These are phyloP conservation scores for Rhizopogon vulgaris DNA, from an alignment of 768 basidiomycete genomes.

Conservation along the genomic window DNA sequence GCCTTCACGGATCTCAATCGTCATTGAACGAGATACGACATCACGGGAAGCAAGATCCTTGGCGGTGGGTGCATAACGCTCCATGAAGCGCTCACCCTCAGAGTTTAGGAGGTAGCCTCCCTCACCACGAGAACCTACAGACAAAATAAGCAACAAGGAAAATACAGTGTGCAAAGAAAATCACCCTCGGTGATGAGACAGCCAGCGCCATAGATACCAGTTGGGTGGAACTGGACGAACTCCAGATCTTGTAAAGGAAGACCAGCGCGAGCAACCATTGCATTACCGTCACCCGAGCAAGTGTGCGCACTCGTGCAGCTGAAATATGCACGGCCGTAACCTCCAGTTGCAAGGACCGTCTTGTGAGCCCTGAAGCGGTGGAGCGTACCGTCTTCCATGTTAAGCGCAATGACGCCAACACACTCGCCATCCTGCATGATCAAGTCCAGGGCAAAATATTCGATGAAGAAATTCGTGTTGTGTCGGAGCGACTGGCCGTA, in stretches of 20 bases:
- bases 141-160: neutral
- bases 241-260: conserved; percentile 95
- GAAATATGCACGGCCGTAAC: conserved; percentile 97
- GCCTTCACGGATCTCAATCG: conserved; percentile 96
- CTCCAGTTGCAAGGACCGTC: conserved; percentile 97
- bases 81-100: conserved; percentile 99
- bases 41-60: conserved; percentile 99
- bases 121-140: conserved; percentile 91
- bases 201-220: conserved; percentile 98
- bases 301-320: conserved; percentile 98
- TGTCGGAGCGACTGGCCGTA: conserved; percentile 99
- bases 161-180: conserved; percentile 4
- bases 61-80: conserved; percentile 97
- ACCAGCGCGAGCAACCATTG: conserved; percentile 96
- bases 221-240: conserved; percentile 99
- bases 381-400: conserved; percentile 99
- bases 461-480: conserved; percentile 99
- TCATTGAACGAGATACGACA: conserved; percentile 99
- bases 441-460: conserved; percentile 98
- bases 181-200: conserved; percentile 97
- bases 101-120: conserved; percentile 98
- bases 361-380: conserved; percentile 98
- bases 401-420: conserved; percentile 97
- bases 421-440: conserved; percentile 99
- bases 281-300: conserved; percentile 97